These are phyloP conservation scores for Boletus rex-veris DNA, from an alignment of 768 basidiomycete genomes.

Conservation along the genomic window DNA sequence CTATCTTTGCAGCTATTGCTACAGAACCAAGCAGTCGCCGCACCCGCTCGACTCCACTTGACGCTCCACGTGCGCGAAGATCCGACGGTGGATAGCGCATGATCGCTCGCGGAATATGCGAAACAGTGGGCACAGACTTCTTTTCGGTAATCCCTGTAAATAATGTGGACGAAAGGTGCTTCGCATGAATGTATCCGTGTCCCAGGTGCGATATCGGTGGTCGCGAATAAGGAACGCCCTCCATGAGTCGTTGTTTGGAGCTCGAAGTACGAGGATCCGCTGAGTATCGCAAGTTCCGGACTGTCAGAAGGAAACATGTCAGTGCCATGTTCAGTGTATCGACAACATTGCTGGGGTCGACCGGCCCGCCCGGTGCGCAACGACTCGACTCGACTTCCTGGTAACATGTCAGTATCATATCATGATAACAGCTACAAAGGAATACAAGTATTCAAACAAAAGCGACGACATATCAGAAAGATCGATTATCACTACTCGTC, in stretches of 20 bases:
- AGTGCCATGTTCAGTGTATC: not conserved
- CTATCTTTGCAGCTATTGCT: constrained; percentile 41
- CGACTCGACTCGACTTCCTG: too few relatives aligned
- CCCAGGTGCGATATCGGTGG: constrained; percentile 37
- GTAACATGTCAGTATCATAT: too few relatives aligned
- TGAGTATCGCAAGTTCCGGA: not conserved
- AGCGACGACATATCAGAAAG: not conserved
- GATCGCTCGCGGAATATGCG: constrained; percentile 44
- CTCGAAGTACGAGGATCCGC: constrained; percentile 15
- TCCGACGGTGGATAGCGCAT: constrained; percentile 12
- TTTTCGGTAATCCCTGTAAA: constrained; percentile 61
- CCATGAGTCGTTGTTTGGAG: constrained; percentile 41
- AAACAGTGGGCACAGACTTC: constrained; percentile 69
- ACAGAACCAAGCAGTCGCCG: constrained; percentile 57
- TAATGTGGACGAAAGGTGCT: constrained; percentile 53
- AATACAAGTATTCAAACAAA: not conserved
- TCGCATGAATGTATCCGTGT: constrained; percentile 43
- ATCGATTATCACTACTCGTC: not conserved
- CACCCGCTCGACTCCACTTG: constrained; percentile 30
- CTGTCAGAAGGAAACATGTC: constrained; percentile 6
- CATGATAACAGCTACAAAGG: too few relatives aligned
- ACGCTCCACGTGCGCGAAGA: constrained; percentile 43
- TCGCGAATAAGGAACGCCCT: constrained; percentile 54
- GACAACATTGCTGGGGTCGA: not conserved
- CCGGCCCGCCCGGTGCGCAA: too few relatives aligned